phyloP scores from a whole-genome alignment of 371 early-diverging fungal species.

The Syncephalastrum monosporum region DNA sequence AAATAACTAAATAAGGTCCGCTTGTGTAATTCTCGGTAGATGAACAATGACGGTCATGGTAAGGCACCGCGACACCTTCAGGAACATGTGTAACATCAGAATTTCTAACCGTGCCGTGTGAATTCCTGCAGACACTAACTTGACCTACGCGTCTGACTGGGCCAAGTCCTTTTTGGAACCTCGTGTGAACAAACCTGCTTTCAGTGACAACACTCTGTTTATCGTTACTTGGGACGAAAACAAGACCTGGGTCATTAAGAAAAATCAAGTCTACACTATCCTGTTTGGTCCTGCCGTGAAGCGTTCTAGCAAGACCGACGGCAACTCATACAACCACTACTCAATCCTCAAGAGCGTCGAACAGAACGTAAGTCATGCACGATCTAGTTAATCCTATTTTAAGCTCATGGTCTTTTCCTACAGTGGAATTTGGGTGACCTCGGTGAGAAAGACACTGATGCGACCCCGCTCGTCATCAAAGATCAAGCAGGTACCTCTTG shows the following conservation, averaged over 20 bases:
- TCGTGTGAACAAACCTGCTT: conserved; percentile 32
- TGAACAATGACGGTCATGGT: conserved; percentile 48
- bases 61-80: background rate
- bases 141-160: conserved; percentile 48
- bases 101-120: too few species aligned
- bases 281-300: conserved; percentile 30
- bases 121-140: conserved; percentile 32
- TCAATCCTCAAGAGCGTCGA: conserved; percentile 54
- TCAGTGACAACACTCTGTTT: conserved; percentile 51
- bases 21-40: conserved; percentile 7
- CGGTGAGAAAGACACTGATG: conserved; percentile 19
- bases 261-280: conserved; percentile 29
- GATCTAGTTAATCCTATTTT: background rate
- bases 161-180: conserved; percentile 50
- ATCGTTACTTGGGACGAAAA: conserved; percentile 57
- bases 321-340: conserved; percentile 58
- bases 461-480: conserved; percentile 14
- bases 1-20: background rate
- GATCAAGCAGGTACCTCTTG: background rate
- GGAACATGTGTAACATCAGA: background rate
- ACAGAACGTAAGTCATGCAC: conserved; percentile 28
- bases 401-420: background rate
- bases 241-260: conserved; percentile 13
- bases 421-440: conserved; percentile 31
- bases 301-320: conserved; percentile 31